These are phyloP conservation scores for Thelephora ganbajun DNA, from an alignment of 768 basidiomycete species.

Conservation along the genomic window DNA sequence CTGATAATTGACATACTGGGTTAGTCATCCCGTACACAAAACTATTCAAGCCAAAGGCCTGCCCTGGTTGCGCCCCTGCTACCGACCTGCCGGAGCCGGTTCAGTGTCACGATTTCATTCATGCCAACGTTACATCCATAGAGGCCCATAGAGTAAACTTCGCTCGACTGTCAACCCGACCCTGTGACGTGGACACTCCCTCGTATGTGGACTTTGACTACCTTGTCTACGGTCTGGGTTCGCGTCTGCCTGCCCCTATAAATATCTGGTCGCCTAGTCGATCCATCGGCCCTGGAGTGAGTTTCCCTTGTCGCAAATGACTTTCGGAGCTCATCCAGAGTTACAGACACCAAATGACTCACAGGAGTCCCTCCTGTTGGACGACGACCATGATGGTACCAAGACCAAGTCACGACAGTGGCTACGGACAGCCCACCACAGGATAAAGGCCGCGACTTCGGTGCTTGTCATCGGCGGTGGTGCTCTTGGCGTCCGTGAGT, in stretches of 20 bases:
- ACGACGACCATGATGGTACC: background rate
- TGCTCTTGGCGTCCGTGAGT: slow-evolving; percentile 57
- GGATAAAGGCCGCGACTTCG: slow-evolving; percentile 30
- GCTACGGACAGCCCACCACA: slow-evolving; percentile 34
- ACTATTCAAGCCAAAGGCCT: slow-evolving; percentile 19
- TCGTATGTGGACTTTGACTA: slow-evolving; percentile 36
- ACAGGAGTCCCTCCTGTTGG: background rate
- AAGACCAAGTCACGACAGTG: slow-evolving; percentile 16
- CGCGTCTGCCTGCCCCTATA: slow-evolving; percentile 38
- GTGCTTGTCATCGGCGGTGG: slow-evolving; percentile 62
- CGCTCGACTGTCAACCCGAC: slow-evolving; percentile 32
- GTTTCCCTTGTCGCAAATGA: too few relatives aligned
- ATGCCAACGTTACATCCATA: slow-evolving; percentile 31
- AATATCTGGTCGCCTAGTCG: slow-evolving; percentile 31
- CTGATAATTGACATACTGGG: too few relatives aligned
- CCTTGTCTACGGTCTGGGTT: slow-evolving; percentile 47
- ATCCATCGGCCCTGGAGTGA: too few relatives aligned
- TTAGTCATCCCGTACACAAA: slow-evolving; percentile 38
- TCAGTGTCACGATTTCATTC: slow-evolving; percentile 21
- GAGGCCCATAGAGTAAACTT: slow-evolving; percentile 26
- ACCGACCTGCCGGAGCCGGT: background rate
- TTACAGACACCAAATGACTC: background rate
- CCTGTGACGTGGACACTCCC: slow-evolving; percentile 19
- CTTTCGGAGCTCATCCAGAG: too few relatives aligned
- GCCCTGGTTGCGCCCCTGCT: too few relatives aligned